These are phyloP conservation scores for Pontederia paniculata DNA, from an alignment of 176 grass and related monocot genomes.

Conservation along the genomic window DNA sequence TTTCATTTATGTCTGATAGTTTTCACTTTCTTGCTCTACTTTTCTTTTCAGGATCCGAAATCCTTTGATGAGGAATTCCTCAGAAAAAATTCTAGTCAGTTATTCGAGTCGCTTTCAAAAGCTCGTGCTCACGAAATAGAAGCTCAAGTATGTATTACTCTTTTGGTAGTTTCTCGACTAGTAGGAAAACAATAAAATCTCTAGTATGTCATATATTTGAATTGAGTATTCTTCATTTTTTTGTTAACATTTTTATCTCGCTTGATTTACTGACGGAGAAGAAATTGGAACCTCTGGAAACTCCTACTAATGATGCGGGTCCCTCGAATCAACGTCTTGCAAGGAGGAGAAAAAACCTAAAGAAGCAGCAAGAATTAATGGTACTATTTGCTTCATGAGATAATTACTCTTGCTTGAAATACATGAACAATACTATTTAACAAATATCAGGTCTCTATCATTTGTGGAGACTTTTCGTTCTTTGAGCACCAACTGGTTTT, in stretches of 20 bases:
- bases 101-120: conserved; percentile 10
- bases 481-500: not conserved
- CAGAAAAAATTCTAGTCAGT: conserved; percentile 2
- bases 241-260: too few relatives aligned
- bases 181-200: conserved; percentile 8
- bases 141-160: conserved; percentile 13
- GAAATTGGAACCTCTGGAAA: conserved; percentile 5
- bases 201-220: too few relatives aligned
- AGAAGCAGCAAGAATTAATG: conserved; percentile 8
- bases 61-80: conserved; percentile 17
- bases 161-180: conserved; percentile 7
- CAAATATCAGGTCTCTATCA: not conserved
- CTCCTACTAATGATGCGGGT: not conserved
- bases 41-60: conserved; percentile 28
- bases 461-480: not conserved
- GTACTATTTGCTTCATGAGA: not conserved
- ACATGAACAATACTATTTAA: not conserved
- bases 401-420: not conserved
- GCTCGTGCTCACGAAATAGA: conserved; percentile 7
- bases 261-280: not conserved
- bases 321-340: conserved; percentile 8
- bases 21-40: not conserved
- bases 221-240: too few relatives aligned
- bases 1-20: not conserved
- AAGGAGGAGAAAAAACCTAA: not conserved